These are phyloP conservation scores for Geoglossum glabrum DNA, from an alignment of 495 filamentous ascomycete genomes.

Conservation along the genomic window DNA sequence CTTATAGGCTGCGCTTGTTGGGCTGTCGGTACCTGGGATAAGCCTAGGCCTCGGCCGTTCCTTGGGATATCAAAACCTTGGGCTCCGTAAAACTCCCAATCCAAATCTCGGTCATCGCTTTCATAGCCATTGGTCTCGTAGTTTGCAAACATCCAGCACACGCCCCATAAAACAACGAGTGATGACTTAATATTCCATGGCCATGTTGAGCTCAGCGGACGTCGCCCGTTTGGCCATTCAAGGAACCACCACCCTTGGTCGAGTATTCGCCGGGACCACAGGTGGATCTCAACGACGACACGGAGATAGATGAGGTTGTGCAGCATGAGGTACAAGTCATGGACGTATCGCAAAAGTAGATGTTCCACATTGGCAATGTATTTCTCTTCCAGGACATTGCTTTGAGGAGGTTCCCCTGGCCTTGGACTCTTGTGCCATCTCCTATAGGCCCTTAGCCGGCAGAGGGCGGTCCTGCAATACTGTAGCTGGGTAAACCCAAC, in stretches of 20 bases:
- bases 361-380: conserved; percentile 5
- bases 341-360: not conserved
- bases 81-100: not conserved
- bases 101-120: not conserved
- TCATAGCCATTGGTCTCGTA: conserved; percentile 8
- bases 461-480: not conserved
- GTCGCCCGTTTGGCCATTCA: conserved; percentile 19
- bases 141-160: conserved; percentile 31
- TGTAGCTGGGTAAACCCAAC: not conserved
- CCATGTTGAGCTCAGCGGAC: conserved; percentile 30
- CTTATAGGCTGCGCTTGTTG: not conserved
- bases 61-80: not conserved
- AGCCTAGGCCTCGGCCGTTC: not conserved
- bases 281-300: not conserved
- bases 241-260: conserved; percentile 13
- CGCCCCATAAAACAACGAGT: conserved; percentile 32
- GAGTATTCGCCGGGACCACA: not conserved
- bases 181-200: conserved; percentile 30
- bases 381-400: not conserved
- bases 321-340: not conserved
- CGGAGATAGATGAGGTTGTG: not conserved
- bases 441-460: not conserved
- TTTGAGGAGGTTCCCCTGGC: not conserved
- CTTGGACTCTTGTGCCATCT: not conserved
- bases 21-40: not conserved